phyloP scores from a whole-genome alignment of 129 eudicot genomes.

The Flaveria brownii region DNA sequence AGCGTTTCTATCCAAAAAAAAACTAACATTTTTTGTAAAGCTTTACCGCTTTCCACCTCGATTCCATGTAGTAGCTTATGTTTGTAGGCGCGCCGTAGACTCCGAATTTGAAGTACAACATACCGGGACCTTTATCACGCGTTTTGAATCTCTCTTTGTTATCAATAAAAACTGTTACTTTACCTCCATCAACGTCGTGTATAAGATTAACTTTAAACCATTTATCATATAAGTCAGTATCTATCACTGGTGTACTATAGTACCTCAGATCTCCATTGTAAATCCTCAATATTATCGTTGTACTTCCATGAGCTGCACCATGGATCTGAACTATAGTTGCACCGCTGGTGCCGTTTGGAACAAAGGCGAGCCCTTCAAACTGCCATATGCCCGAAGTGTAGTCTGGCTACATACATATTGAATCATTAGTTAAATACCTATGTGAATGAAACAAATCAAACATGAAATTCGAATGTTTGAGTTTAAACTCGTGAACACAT shows the following conservation, averaged over 20 bases:
- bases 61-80: conserved; percentile 48
- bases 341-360: conserved; percentile 55
- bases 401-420: conserved; percentile 35
- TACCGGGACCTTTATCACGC: conserved; percentile 40
- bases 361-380: conserved; percentile 44
- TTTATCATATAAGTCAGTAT: conserved; percentile 32
- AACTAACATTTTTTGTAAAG: conserved; percentile 28
- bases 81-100: conserved; percentile 45
- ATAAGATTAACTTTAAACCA: conserved; percentile 48
- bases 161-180: conserved; percentile 34
- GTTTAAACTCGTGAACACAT: background rate
- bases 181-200: conserved; percentile 44
- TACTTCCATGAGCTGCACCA: conserved; percentile 40
- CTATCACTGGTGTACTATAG: conserved; percentile 35
- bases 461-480: background rate
- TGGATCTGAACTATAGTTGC: conserved; percentile 44
- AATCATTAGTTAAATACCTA: background rate
- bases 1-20: background rate
- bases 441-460: background rate
- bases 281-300: conserved; percentile 43
- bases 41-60: conserved; percentile 47
- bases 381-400: conserved; percentile 51
- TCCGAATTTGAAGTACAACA: conserved; percentile 43
- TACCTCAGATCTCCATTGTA: conserved; percentile 45
- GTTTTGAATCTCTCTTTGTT: conserved; percentile 23